These are phyloP conservation scores for Fraxinus velutina DNA, from an alignment of 305 asterid species.

Conservation along the genomic window DNA sequence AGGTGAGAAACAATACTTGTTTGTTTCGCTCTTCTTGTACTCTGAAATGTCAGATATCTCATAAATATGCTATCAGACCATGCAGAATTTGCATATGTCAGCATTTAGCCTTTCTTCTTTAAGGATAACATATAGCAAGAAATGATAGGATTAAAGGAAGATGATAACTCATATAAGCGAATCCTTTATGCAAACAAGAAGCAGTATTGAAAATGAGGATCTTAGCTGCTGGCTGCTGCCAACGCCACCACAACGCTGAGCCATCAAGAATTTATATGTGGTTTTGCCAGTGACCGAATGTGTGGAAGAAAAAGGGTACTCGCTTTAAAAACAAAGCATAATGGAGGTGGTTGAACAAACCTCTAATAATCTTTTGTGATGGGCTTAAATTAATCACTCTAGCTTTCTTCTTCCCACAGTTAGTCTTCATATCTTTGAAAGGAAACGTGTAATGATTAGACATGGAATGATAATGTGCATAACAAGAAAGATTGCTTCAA, in stretches of 20 bases:
- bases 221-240: slow-evolving; percentile 8
- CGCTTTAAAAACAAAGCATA: slow-evolving; percentile 5
- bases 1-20: slow-evolving; percentile 54
- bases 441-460: slow-evolving; percentile 21
- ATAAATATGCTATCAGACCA: slow-evolving; percentile 16
- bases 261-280: slow-evolving; percentile 7
- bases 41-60: slow-evolving; percentile 46
- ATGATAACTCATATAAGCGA: neutral
- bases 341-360: slow-evolving; percentile 34
- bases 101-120: slow-evolving; percentile 10
- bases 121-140: neutral
- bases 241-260: slow-evolving; percentile 16
- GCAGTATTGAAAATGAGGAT: neutral
- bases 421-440: slow-evolving; percentile 48
- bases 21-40: slow-evolving; percentile 59
- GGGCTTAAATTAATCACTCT: slow-evolving; percentile 55
- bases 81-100: slow-evolving; percentile 2
- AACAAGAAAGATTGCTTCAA: slow-evolving; percentile 15
- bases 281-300: neutral
- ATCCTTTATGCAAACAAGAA: slow-evolving; percentile 2
- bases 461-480: slow-evolving; percentile 15
- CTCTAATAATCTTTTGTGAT: slow-evolving; percentile 71
- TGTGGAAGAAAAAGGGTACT: neutral
- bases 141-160: neutral
- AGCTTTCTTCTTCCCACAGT: slow-evolving; percentile 39